Percentiles rank a stretch among this genome's conserved stretches.
Conservation (phyloP, 83 land plant species). For the Diphasiastrum complanatum region DNA sequence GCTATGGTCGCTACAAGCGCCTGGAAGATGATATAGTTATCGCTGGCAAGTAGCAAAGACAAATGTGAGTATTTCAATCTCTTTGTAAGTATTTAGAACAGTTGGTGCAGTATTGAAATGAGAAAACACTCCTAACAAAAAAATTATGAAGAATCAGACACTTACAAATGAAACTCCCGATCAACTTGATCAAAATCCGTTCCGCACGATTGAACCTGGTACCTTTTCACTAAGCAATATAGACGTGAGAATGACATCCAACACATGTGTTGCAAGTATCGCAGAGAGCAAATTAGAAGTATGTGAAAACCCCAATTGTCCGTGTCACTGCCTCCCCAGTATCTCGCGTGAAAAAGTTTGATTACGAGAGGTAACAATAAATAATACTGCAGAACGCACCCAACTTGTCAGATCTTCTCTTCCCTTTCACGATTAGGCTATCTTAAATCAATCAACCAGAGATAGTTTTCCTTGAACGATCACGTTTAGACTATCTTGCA, state of each 20-base stretch:
- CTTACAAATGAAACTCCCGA: constrained; percentile 37
- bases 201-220: constrained; percentile 12
- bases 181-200: constrained; percentile 35
- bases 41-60: constrained; percentile 24
- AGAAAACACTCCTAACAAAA: neutral
- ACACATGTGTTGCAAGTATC: constrained; percentile 19
- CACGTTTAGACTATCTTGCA: no score
- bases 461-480: neutral
- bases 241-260: constrained; percentile 22
- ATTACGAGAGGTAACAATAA: constrained; percentile 4
- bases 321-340: neutral
- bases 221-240: constrained; percentile 16
- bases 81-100: neutral
- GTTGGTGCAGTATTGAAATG: neutral
- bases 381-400: constrained; percentile 9
- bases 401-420: neutral
- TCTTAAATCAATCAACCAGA: neutral
- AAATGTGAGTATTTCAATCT: neutral
- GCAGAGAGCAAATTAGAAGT: constrained; percentile 23
- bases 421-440: neutral
- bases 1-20: constrained; percentile 22
- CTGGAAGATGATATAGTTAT: constrained; percentile 35
- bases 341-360: neutral
- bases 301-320: constrained; percentile 25
- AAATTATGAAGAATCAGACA: neutral